Evolutionary conservation across 176 grass and related monocot species (phyloP).

Genomic region (Oryza coarctata): DNA sequence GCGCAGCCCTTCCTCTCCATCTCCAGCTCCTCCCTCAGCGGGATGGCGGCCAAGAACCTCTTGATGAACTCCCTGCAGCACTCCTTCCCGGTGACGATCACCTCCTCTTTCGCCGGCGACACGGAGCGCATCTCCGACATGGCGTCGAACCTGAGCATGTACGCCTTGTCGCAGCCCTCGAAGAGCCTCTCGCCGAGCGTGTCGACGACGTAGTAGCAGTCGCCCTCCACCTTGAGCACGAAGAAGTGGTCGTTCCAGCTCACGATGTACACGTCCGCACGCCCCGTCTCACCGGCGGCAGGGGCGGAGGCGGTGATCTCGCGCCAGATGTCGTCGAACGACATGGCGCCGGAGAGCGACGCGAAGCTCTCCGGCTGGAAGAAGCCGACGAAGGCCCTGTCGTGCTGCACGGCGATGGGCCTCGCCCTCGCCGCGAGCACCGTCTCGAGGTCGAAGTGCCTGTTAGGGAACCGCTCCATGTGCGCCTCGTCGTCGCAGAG

Average conservation of each 20-base stretch:
- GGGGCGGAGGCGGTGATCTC: conserved; percentile 44
- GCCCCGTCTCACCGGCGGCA: background rate
- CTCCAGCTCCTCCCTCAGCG: conserved; percentile 88
- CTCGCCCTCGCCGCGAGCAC: conserved; percentile 56
- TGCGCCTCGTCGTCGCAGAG: conserved; percentile 58
- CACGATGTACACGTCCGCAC: conserved; percentile 66
- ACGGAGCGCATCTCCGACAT: conserved; percentile 64
- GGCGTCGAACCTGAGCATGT: conserved; percentile 82
- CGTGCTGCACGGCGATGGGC: conserved; percentile 60
- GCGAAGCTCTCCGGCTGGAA: conserved; percentile 93
- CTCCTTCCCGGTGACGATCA: conserved; percentile 73
- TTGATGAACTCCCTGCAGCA: conserved; percentile 98
- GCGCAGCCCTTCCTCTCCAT: conserved; percentile 57
- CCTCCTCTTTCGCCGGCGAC: conserved; percentile 27
- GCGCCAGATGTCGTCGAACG: conserved; percentile 84
- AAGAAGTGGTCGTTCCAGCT: conserved; percentile 99
- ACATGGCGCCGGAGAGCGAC: conserved; percentile 76
- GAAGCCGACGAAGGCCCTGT: conserved; percentile 86
- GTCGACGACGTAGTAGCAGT: conserved; percentile 77
- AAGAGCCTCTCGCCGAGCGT: conserved; percentile 87
- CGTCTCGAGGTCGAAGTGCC: conserved; percentile 95
- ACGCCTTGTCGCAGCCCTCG: conserved; percentile 89
- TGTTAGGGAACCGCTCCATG: conserved; percentile 73
- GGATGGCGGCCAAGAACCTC: conserved; percentile 87
- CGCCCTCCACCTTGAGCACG: conserved; percentile 70